Conservation (phyloP, 2,329 filamentous ascomycete species). For the Polytolypa hystricis region DNA sequence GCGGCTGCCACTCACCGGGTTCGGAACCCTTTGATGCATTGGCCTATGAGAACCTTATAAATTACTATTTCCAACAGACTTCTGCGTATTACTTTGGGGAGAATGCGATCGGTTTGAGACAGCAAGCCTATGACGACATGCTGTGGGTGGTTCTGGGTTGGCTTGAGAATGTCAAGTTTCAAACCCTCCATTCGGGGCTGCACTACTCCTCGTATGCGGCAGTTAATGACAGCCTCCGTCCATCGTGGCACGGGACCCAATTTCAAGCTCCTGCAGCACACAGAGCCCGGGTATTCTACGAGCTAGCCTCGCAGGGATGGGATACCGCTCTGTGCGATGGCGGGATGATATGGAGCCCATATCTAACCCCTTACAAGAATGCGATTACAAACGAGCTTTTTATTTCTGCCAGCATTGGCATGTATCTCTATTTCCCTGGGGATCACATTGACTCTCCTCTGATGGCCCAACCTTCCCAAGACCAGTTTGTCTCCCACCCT, state of each 20-base stretch:
- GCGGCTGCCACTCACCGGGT: conserved; percentile 3
- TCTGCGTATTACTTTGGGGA: conserved; percentile 78
- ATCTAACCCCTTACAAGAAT: conserved; percentile 78
- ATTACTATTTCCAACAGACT: conserved; percentile 68
- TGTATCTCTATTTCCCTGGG: conserved; percentile 84
- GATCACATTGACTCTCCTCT: conserved; percentile 60
- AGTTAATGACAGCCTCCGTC: conserved; percentile 14
- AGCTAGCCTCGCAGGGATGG: conserved; percentile 69
- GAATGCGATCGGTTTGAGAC: conserved; percentile 61
- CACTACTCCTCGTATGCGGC: conserved; percentile 40
- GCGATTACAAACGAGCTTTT: conserved; percentile 90
- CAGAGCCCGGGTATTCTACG: conserved; percentile 75
- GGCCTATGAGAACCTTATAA: conserved; percentile 65
- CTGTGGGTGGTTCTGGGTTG: conserved; percentile 90
- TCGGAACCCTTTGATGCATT: conserved; percentile 26
- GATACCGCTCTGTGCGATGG: conserved; percentile 69
- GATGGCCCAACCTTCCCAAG: conserved; percentile 14
- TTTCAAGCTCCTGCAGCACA: conserved; percentile 72
- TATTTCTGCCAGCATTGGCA: conserved; percentile 70
- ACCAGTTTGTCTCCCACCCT: conserved; percentile 23
- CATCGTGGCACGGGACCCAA: conserved; percentile 61
- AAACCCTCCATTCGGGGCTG: conserved; percentile 54
- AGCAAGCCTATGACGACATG: conserved; percentile 84
- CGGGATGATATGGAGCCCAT: conserved; percentile 85
- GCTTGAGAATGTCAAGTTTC: conserved; percentile 71